Conservation (phyloP, 495 filamentous ascomycete species). For the Hypoxylon lienhwacheense region DNA sequence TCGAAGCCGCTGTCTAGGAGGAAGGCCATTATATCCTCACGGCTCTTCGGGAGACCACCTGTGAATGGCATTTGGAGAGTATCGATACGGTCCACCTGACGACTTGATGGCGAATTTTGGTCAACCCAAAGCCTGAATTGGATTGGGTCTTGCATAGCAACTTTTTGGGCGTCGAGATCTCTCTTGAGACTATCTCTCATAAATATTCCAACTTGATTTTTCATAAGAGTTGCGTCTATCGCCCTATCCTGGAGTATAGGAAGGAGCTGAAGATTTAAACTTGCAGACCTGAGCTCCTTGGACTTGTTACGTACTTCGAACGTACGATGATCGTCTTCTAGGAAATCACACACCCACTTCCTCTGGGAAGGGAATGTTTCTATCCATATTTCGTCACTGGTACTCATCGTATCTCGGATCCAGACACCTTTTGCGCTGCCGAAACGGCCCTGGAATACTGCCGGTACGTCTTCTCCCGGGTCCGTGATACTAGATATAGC, state of each 20-base stretch:
- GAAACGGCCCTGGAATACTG: slow-evolving; percentile 78
- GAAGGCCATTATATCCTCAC: slow-evolving; percentile 55
- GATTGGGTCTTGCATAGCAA: slow-evolving; percentile 53
- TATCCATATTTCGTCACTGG: slow-evolving; percentile 62
- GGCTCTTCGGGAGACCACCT: slow-evolving; percentile 56
- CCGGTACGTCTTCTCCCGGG: slow-evolving; percentile 61
- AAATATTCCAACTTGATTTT: slow-evolving; percentile 58
- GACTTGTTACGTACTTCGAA: slow-evolving; percentile 73
- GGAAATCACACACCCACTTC: slow-evolving; percentile 69
- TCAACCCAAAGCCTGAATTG: slow-evolving; percentile 62
- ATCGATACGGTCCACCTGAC: slow-evolving; percentile 39
- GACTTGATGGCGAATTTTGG: slow-evolving; percentile 40
- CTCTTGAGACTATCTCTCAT: slow-evolving; percentile 60
- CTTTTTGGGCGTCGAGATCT: slow-evolving; percentile 63
- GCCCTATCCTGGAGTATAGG: slow-evolving; percentile 73
- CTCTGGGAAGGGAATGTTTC: slow-evolving; percentile 76
- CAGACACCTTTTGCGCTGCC: slow-evolving; percentile 88
- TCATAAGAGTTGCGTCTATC: slow-evolving; percentile 51
- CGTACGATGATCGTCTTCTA: slow-evolving; percentile 56
- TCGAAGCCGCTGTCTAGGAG: slow-evolving; percentile 69
- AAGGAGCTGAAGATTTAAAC: slow-evolving; percentile 77
- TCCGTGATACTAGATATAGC: slow-evolving; percentile 61
- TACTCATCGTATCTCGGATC: slow-evolving; percentile 65
- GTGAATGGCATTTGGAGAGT: slow-evolving; percentile 46
- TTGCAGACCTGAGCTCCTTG: slow-evolving; percentile 61